Percentiles rank a stretch among this genome's conserved stretches.
These are phyloP conservation scores for Inga oerstediana DNA, from an alignment of 306 rosid species.

Conservation along the genomic window DNA sequence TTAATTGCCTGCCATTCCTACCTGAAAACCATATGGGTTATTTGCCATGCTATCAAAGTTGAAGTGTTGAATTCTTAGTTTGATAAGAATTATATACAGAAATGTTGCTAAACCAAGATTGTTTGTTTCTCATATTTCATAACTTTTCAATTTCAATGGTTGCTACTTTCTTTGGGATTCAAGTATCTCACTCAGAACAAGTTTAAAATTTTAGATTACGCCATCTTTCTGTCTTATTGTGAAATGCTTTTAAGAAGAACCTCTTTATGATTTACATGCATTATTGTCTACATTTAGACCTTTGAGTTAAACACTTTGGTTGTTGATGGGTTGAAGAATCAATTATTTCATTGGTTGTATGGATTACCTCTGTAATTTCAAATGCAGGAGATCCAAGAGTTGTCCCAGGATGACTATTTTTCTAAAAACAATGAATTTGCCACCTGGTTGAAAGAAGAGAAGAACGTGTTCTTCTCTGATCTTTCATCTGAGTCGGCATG, in stretches of 20 bases:
- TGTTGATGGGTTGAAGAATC: slow-evolving; percentile 7
- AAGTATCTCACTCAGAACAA: not conserved
- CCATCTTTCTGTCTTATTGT: not conserved
- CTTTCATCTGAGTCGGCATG: slow-evolving; percentile 73
- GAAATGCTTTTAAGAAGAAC: not conserved
- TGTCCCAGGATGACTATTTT: slow-evolving; percentile 83
- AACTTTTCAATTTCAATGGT: not conserved
- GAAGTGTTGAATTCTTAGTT: not conserved
- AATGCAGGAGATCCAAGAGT: slow-evolving; percentile 57
- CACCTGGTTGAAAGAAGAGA: slow-evolving; percentile 93
- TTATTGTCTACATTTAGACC: not conserved
- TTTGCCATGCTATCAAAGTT: not conserved
- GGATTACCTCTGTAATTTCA: slow-evolving; percentile 26
- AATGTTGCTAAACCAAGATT: slow-evolving; percentile 12
- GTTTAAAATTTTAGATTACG: not conserved
- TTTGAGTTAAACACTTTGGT: not conserved
- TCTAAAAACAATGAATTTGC: slow-evolving; percentile 88
- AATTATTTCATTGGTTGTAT: slow-evolving; percentile 11
- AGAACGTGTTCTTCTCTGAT: slow-evolving; percentile 81
- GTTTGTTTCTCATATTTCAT: slow-evolving; percentile 1
- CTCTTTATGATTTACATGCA: slow-evolving; percentile 14
- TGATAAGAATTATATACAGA: not conserved
- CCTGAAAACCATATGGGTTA: not conserved
- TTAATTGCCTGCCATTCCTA: not conserved
- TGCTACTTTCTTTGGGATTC: not conserved